phyloP scores from a whole-genome alignment of 495 filamentous ascomycete species.

The Penicillium canariense region DNA sequence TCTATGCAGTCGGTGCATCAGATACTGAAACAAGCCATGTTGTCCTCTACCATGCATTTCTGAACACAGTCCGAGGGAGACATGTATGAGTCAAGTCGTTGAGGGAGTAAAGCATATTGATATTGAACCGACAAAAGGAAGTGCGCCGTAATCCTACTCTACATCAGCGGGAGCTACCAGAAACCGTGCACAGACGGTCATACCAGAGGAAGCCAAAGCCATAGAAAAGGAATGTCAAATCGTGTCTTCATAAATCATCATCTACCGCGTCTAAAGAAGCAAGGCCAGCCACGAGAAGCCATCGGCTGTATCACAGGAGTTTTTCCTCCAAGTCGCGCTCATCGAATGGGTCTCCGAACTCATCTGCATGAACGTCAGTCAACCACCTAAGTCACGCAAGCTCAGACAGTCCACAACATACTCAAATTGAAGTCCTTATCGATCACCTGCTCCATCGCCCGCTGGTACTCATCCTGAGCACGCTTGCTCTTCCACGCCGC shows the following conservation, averaged over 20 bases:
- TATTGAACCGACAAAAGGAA: not conserved
- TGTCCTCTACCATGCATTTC: not conserved
- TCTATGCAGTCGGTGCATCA: no score
- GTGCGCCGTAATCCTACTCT: not conserved
- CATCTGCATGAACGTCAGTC: constrained; percentile 27
- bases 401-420: constrained; percentile 22
- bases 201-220: not conserved
- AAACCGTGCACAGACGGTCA: not conserved
- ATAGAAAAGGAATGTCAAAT: not conserved
- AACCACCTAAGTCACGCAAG: not conserved
- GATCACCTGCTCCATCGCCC: constrained; percentile 46
- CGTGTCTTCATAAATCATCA: constrained; percentile 3
- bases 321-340: constrained; percentile 61
- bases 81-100: not conserved
- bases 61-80: not conserved
- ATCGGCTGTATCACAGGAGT: constrained; percentile 13
- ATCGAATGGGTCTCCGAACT: constrained; percentile 59
- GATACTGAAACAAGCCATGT: not conserved
- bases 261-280: not conserved
- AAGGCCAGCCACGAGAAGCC: constrained; percentile 5
- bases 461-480: constrained; percentile 59
- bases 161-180: not conserved
- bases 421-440: constrained; percentile 49
- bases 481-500: constrained; percentile 59
- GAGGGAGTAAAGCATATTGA: not conserved